These are phyloP conservation scores for Linum lewisii DNA, from an alignment of 345 rosid species.

Conservation along the genomic window DNA sequence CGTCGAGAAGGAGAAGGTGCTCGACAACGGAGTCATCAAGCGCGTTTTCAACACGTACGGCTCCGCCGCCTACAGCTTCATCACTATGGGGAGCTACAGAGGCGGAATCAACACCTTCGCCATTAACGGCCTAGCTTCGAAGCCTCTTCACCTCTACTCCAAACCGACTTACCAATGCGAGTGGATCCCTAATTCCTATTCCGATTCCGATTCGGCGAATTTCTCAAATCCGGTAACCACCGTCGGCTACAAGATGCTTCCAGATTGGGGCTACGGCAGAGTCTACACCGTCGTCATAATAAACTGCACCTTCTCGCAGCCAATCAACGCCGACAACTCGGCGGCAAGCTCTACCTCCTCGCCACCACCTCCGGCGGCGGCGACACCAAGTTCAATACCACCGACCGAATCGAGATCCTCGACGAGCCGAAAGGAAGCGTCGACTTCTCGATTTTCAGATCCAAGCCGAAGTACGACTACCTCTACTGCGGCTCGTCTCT, in stretches of 20 bases:
- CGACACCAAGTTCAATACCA: conserved; percentile 19
- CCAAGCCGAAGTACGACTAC: conserved; percentile 55
- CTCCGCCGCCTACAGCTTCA: conserved; percentile 75
- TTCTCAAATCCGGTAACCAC: background rate
- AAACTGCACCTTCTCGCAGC: conserved; percentile 51
- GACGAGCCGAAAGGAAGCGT: conserved; percentile 55
- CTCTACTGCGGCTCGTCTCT: conserved; percentile 79
- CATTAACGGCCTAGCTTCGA: conserved; percentile 74
- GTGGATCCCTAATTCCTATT: conserved; percentile 50
- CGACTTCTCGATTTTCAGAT: conserved; percentile 31
- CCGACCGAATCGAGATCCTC: conserved; percentile 47
- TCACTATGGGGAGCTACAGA: conserved; percentile 82
- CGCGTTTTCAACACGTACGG: conserved; percentile 63
- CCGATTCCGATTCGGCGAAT: conserved; percentile 37
- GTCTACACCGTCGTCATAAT: conserved; percentile 78
- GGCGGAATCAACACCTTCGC: conserved; percentile 68
- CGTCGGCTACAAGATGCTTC: conserved; percentile 40
- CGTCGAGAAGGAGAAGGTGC: conserved; percentile 15
- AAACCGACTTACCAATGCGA: conserved; percentile 74
- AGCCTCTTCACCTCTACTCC: conserved; percentile 63
- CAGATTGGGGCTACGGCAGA: conserved; percentile 89
- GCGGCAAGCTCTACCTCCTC: conserved; percentile 58
- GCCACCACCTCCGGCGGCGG: conserved; percentile 44
- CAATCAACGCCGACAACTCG: conserved; percentile 52
- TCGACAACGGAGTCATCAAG: conserved; percentile 48